Percentiles rank a stretch among this genome's conserved stretches.
phyloP scores from a whole-genome alignment of 228 moss, liverwort and hornwort species.

The Sphagnum fallax region DNA sequence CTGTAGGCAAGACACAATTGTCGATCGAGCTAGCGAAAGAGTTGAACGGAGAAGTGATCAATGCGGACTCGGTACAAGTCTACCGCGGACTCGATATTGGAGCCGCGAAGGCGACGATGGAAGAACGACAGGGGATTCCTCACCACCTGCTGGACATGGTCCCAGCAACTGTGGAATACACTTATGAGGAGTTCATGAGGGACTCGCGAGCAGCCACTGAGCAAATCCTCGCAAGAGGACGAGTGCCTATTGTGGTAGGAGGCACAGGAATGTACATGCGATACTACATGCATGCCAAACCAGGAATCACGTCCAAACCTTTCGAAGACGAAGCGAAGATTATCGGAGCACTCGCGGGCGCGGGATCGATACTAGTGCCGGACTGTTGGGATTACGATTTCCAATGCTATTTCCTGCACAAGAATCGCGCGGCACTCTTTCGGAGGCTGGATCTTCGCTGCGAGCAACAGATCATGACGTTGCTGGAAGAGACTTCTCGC shows the following conservation, averaged over 20 bases:
- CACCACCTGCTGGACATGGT: conserved; percentile 56
- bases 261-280: conserved; percentile 56
- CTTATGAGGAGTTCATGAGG: conserved; percentile 10
- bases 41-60: conserved; percentile 61
- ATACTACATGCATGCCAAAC: conserved; percentile 31
- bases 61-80: conserved; percentile 79
- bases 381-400: conserved; percentile 54
- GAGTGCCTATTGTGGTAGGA: conserved; percentile 43
- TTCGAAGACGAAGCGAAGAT: conserved; percentile 12
- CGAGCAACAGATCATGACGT: conserved; percentile 53
- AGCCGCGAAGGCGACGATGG: conserved; percentile 27
- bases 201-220: conserved; percentile 21
- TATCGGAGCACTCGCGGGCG: not conserved
- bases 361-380: not conserved
- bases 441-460: conserved; percentile 59
- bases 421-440: conserved; percentile 44
- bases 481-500: conserved; percentile 52
- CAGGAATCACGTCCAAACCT: conserved; percentile 16
- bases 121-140: conserved; percentile 31
- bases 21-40: conserved; percentile 62
- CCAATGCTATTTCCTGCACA: conserved; percentile 53
- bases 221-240: conserved; percentile 18
- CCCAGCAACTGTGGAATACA: conserved; percentile 28
- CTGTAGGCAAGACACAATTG: conserved; percentile 59
- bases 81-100: conserved; percentile 42